Evolutionary conservation across 345 rosid genomes (phyloP), one percentile per base, ranked within the genome.

Genomic region (Eucalyptus cladocalyx): DNA sequence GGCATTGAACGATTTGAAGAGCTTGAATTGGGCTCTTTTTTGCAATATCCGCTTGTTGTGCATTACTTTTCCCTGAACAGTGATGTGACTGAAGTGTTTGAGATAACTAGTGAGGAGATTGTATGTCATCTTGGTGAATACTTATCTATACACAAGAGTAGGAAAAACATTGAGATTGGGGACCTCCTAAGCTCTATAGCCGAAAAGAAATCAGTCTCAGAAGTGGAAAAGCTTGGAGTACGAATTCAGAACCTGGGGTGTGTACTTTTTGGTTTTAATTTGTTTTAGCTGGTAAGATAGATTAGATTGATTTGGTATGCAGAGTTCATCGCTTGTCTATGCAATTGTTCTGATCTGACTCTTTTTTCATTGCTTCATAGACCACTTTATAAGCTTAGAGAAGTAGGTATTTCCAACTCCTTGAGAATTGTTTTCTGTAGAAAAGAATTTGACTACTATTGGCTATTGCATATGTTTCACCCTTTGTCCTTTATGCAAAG

Each of bases 221-320:
- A 92, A 90, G 95, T 92, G 93, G 97, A 94, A 90, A 92, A 90
- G 91, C 99, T 97, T 90, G 99, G 98, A 76, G 93, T 96, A 58
- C 97, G 96, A 87, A 92, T 97, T 91, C 97, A 92, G 80, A 93
- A 90, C 95, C 92, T 96, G 92, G 93, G 97, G 99, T 97, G 92
- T 69, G 96, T 92, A 81, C 88, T 21, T 72, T 4, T 56, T 56
- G 30, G 49, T 45, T 19, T 86, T 49, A 49, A 65, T 48, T 60
- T 89, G 8, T 56, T 51, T 87, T 69, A 56, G 49, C 89, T 47
- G 47, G 50, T 85, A 23, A 40, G 51, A 88, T 7, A n/a, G 30
- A 53, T 34, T 34, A 69, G 80, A n/a, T 11, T 43, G 56, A 43
- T 86, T 43, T 86, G 10, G 10, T 11, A 86, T 47, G 54, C 40